phyloP scores from a whole-genome alignment of 352 stramenopile species.

The Globisporangium emineosum region DNA sequence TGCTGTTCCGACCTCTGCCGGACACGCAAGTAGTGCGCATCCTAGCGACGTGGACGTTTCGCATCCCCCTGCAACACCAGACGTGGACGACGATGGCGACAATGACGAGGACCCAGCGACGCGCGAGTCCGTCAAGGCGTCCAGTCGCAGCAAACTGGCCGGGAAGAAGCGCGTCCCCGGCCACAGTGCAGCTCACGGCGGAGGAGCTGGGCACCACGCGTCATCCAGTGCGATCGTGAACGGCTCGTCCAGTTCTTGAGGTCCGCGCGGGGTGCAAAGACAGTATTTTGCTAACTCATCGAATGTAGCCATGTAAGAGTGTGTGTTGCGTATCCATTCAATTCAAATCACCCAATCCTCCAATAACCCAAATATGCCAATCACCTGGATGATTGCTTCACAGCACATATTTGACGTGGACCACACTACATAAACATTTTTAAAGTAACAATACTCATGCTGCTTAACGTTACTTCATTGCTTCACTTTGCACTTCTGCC shows the following conservation, averaged over 20 bases:
- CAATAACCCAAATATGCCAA: not conserved
- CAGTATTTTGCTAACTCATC: not conserved
- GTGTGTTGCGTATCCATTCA: not conserved
- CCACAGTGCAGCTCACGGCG: not conserved
- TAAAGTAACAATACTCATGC: not conserved
- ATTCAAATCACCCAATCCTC: not conserved
- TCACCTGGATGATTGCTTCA: too few species aligned
- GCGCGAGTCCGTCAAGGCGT: constrained; percentile 62
- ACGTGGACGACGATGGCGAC: constrained; percentile 30
- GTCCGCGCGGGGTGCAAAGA: not conserved
- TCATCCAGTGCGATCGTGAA: not conserved
- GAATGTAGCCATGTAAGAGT: constrained; percentile 3
- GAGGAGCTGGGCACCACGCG: not conserved
- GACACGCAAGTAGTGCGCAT: not conserved
- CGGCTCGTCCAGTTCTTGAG: not conserved
- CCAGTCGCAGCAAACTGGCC: constrained; percentile 52
- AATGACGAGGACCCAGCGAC: constrained; percentile 47
- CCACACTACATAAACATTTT: not conserved
- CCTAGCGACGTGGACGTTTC: not conserved
- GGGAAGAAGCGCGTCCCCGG: constrained; percentile 39
- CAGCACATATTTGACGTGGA: not conserved
- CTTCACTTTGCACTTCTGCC: too few species aligned
- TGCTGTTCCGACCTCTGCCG: not conserved
- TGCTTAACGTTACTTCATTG: too few species aligned
- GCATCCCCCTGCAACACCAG: constrained; percentile 2